Percentiles rank a stretch among this genome's conserved stretches.
Conservation (phyloP, 139 green algal genomes). For the Haematococcus lacustris region DNA sequence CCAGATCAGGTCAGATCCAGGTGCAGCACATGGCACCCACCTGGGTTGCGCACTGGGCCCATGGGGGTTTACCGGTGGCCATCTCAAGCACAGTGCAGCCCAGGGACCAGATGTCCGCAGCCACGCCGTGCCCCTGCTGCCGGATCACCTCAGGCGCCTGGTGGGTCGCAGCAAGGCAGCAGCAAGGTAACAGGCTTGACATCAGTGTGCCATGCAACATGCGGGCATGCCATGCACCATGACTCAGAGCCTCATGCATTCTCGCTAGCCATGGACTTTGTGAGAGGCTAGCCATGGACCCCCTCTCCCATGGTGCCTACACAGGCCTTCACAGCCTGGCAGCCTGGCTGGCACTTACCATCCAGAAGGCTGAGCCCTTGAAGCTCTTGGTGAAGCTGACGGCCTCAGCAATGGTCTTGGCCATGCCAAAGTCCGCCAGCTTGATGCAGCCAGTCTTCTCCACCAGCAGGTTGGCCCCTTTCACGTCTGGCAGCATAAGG, state of each 20-base stretch:
- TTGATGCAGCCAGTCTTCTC: conserved; percentile 58
- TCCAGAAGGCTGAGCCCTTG: conserved; percentile 90
- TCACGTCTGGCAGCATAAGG: conserved; percentile 65
- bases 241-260: background rate
- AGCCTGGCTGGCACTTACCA: conserved; percentile 35
- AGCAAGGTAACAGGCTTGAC: background rate
- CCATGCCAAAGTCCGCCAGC: conserved; percentile 81
- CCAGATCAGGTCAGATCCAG: background rate
- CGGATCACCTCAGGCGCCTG: conserved; percentile 81
- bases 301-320: background rate
- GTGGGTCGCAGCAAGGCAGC: background rate
- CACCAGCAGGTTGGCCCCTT: conserved; percentile 51
- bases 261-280: background rate
- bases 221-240: background rate
- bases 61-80: conserved; percentile 80
- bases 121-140: conserved; percentile 43
- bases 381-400: conserved; percentile 61
- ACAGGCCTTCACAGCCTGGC: background rate
- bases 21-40: too few species aligned
- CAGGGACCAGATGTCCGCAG: conserved; percentile 83
- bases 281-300: too few species aligned
- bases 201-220: too few species aligned
- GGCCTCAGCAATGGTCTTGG: conserved; percentile 50
- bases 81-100: conserved; percentile 90
- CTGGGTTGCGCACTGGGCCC: conserved; percentile 47